Evolutionary conservation across 441 rosid species (phyloP).

Genomic region (Omphalea diandra): DNA sequence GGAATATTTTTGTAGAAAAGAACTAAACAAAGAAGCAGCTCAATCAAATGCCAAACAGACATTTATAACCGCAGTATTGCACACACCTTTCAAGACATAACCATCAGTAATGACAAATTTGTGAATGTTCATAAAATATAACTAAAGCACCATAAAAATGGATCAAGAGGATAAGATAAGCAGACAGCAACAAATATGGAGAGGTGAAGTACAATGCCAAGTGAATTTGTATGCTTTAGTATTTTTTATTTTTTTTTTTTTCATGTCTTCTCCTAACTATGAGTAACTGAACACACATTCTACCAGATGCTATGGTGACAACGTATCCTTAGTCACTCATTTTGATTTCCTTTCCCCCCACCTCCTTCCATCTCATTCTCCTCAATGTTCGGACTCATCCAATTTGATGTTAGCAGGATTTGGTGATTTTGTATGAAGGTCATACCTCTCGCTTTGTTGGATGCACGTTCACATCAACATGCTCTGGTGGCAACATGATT

Average conservation of each 20-base stretch:
- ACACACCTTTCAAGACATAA: background rate
- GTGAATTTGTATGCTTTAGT: background rate
- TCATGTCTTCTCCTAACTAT: slow-evolving; percentile 8
- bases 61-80: background rate
- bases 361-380: too few relatives aligned
- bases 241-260: background rate
- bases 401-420: background rate
- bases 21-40: background rate
- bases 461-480: slow-evolving; percentile 95
- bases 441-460: slow-evolving; percentile 93
- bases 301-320: background rate
- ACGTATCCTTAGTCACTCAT: background rate
- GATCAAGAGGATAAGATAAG: background rate
- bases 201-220: background rate
- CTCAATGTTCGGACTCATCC: slow-evolving; percentile 6
- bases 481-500: slow-evolving; percentile 77
- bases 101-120: background rate
- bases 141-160: background rate
- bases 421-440: slow-evolving; percentile 10
- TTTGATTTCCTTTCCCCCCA: background rate
- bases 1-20: too few relatives aligned
- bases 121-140: background rate
- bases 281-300: background rate
- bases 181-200: background rate
- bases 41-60: background rate